Evolutionary conservation across 176 grass and related monocot genomes (phyloP).

Genomic region (Ampelocalamus luodianensis): DNA sequence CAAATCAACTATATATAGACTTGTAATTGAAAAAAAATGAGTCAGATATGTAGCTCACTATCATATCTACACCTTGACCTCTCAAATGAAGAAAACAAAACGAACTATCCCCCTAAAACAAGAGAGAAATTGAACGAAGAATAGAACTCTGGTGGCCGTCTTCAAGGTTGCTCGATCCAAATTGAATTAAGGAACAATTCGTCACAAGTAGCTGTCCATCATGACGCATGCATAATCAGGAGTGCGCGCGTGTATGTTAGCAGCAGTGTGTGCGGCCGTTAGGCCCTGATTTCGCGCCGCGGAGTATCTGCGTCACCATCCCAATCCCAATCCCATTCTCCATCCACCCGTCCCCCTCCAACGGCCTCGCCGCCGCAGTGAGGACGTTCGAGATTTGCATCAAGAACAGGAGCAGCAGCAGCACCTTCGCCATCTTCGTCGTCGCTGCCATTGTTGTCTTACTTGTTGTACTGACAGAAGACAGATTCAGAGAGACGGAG

Average conservation of each 20-base stretch:
- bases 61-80: background rate
- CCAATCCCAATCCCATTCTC: constrained; percentile 34
- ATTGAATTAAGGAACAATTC: background rate
- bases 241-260: background rate
- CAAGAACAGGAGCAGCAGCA: constrained; percentile 32
- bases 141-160: background rate
- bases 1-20: background rate
- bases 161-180: background rate
- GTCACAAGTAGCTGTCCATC: background rate
- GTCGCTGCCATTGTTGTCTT: background rate
- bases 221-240: background rate
- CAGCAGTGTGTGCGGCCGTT: constrained; percentile 23
- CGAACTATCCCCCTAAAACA: background rate
- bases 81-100: background rate
- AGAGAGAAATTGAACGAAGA: background rate
- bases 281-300: constrained; percentile 8
- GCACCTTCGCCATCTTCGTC: constrained; percentile 1
- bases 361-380: constrained; percentile 22
- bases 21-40: background rate
- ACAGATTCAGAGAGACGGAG: background rate
- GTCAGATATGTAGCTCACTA: background rate
- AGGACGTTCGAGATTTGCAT: constrained; percentile 25
- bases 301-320: constrained; percentile 41
- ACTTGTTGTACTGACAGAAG: background rate
- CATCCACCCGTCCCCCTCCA: background rate